Evolutionary conservation across 2,329 filamentous ascomycete species (phyloP).

Genomic region (Ceratocystis papillata): DNA sequence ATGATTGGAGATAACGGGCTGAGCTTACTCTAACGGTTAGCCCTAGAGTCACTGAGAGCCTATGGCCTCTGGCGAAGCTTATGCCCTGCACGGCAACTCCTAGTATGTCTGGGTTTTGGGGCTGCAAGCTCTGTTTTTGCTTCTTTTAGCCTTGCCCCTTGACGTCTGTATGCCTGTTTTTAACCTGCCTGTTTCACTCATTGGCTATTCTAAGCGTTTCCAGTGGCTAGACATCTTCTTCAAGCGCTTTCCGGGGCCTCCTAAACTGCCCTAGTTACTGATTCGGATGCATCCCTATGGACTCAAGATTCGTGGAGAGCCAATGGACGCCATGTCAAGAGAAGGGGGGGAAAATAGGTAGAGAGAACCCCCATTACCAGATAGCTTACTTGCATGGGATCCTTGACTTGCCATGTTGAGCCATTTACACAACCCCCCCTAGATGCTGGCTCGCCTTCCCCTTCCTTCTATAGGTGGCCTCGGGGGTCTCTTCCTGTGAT

Average conservation of each 20-base stretch:
- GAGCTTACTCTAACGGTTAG: neutral
- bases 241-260: neutral
- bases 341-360: neutral
- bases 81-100: neutral
- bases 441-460: neutral
- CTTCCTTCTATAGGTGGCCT: neutral
- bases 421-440: slow-evolving; percentile 10
- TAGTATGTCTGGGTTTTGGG: neutral
- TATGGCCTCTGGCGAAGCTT: neutral
- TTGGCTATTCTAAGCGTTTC: neutral
- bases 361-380: neutral
- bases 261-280: neutral
- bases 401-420: neutral
- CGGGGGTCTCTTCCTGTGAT: neutral
- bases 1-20: neutral
- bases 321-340: neutral
- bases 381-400: neutral
- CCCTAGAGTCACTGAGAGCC: neutral
- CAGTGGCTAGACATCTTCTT: neutral
- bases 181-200: neutral
- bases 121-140: slow-evolving; percentile 4
- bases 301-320: neutral
- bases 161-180: neutral
- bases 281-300: neutral
- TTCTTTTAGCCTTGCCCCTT: neutral